Evolutionary conservation across 108 stramenopile species (phyloP).

Genomic region (Nitzschia putrida): DNA sequence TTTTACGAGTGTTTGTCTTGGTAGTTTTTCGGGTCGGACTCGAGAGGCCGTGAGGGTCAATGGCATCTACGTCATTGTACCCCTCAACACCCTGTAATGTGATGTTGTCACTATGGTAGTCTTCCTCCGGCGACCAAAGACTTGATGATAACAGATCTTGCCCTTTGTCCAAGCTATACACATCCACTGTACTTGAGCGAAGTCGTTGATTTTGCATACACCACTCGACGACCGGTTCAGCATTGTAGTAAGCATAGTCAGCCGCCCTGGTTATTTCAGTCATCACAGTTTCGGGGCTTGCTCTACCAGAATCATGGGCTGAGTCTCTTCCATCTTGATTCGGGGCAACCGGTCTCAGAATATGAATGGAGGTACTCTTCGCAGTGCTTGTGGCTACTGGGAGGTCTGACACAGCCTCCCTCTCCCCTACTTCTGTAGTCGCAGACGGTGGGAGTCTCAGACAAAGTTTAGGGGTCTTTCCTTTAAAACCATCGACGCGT

Average conservation of each 20-base stretch:
- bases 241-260: conserved; percentile 41
- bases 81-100: background rate
- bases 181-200: conserved; percentile 46
- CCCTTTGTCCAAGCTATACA: conserved; percentile 67
- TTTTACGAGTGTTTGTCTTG: conserved; percentile 13
- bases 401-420: conserved; percentile 37
- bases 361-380: conserved; percentile 22
- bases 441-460: conserved; percentile 33
- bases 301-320: conserved; percentile 13
- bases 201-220: conserved; percentile 80
- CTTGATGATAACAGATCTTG: conserved; percentile 62
- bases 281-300: conserved; percentile 38
- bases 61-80: conserved; percentile 5
- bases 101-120: conserved; percentile 29
- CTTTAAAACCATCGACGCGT: conserved; percentile 16
- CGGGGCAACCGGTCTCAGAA: conserved; percentile 15
- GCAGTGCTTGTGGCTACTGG: conserved; percentile 34
- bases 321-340: background rate
- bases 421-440: conserved; percentile 25
- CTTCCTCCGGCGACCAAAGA: conserved; percentile 72
- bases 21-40: conserved; percentile 16
- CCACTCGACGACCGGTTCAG: conserved; percentile 77
- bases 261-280: conserved; percentile 25
- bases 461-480: conserved; percentile 19
- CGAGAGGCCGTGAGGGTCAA: background rate